Percentiles rank a stretch among this genome's conserved stretches.
phyloP scores from a whole-genome alignment of 192 early-diverging fungal species.

The Haplosporangium gracile region DNA sequence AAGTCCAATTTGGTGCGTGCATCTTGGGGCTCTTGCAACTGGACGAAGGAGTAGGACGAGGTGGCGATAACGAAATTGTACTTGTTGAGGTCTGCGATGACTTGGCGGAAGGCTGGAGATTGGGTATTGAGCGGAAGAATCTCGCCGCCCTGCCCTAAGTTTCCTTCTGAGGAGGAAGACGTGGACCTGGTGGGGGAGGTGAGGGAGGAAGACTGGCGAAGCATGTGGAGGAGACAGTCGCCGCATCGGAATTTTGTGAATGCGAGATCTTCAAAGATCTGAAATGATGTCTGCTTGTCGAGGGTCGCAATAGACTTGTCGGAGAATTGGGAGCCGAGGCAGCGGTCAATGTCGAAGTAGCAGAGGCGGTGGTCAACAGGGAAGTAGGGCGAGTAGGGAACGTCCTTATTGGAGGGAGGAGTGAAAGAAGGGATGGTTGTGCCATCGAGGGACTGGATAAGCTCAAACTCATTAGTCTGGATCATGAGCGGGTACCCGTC shows the following conservation, averaged over 20 bases:
- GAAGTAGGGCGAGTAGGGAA: neutral
- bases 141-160: slow-evolving; percentile 16
- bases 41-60: slow-evolving; percentile 28
- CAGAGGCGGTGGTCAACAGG: neutral
- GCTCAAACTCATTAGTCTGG: neutral
- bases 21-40: neutral
- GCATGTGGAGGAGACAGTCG: slow-evolving; percentile 52
- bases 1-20: neutral
- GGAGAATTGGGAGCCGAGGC: slow-evolving; percentile 32
- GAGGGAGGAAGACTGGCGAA: slow-evolving; percentile 18
- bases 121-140: slow-evolving; percentile 29
- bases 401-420: neutral
- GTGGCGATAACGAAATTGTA: slow-evolving; percentile 43
- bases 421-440: neutral
- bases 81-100: slow-evolving; percentile 28
- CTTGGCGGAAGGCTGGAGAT: slow-evolving; percentile 8
- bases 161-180: neutral
- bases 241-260: slow-evolving; percentile 52
- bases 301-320: neutral
- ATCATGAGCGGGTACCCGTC: slow-evolving; percentile 55
- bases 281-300: neutral
- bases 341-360: slow-evolving; percentile 26
- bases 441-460: too few relatives aligned
- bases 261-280: slow-evolving; percentile 39
- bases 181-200: neutral